Base-by-base conservation (phyloP, 192 early-diverging fungal species). In the Backusella luteola region DNA sequence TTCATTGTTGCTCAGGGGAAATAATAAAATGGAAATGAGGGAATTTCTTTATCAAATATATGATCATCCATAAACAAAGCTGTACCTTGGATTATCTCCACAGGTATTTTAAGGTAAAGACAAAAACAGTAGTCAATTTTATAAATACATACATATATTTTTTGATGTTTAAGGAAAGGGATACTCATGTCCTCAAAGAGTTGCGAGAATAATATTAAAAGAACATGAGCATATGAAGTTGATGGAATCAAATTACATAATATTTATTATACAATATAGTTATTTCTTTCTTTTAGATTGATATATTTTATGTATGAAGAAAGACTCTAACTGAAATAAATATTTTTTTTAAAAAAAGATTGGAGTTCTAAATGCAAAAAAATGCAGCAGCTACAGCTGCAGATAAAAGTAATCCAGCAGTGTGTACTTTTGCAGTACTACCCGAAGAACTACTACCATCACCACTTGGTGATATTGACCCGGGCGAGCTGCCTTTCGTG, bases 281-380 rank as follows among this genome's bases (percentile, higher is more conserved):
- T 19, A 56, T 56, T 56, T 56, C n/a, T 21, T 56, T 56, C 53
- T 56, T 56, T 56, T 29, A 14, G 8, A 1, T 63, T 63, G 56
- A 63, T 12, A 6, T n/a, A 19, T 29, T 26, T 14, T 63, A 29
- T 63, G 56, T 63, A 63, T 63, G 26, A 14, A 26, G 21, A 63
- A 63, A 59, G 7, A 29, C n/a, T 59, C 53, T 59, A 59, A 59
- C 53, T 26, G 53, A 59, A 59, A 63, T 63, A 63, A 63, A 63
- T 63, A 63, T 63, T 63, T 63, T 63, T 29, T 63, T 11, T 63
- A n/a, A 53, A 21, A 14, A 63, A 29, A 8, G 21, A 56, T 56
- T 56, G 26, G 23, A 29, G 11, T 63, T 63, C 56, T 63, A 63
- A 63, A 63, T 29, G 56, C 56, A 63, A 26, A 63, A 63, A 63